Base-by-base conservation (phyloP, 192 early-diverging fungal genomes). In the Chytriomyces hyalinus region DNA sequence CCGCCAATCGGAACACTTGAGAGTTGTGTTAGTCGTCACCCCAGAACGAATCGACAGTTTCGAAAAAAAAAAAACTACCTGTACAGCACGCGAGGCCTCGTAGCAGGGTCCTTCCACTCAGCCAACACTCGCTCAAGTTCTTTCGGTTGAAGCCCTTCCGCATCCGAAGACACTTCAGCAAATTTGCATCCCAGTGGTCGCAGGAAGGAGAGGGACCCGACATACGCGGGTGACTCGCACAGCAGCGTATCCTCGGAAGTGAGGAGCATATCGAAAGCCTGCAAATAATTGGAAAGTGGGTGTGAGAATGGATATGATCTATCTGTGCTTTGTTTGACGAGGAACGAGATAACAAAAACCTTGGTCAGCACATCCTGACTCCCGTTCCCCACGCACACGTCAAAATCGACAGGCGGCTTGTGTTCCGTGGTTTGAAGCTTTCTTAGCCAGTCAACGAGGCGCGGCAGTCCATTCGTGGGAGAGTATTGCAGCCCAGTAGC, bases 1-100 rank as follows among this genome's bases (percentile, higher is more conserved):
- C 93, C 91, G 45, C 93, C 96, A 8, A 89, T 90, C 20, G 96
- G 95, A 3, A 98, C 92, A 59, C 92, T 36, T 90, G 78, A 95
- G 94, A 10, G 93, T 36, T 36, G 36, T 13, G 17, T 13, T 1
- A 65, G 26, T 65, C 26, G 43, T 1, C 64, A 1, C 2, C 17
- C 64, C 13, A 60, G 43, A 15, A 65, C 64, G 13, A 22, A 65
- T 20, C 43, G 1, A 4, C 4, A 22, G 57, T 59, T 36, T 36
- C 36, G 2, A 36, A 0, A 36, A 36, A 15, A 65, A 36, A 36
- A 36, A 15, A 65, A 15, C 15, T 65, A 65, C 64, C 17, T 72
- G 70, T 78, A 78, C 7, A 78, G 64, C 6, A 82, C 83, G 48
- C 71, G 77, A 7, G 84, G 84, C 0, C 77, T 43, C 6, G 75